Conservation (phyloP, 805 yeast genomes). For the Saturnispora sekii region DNA sequence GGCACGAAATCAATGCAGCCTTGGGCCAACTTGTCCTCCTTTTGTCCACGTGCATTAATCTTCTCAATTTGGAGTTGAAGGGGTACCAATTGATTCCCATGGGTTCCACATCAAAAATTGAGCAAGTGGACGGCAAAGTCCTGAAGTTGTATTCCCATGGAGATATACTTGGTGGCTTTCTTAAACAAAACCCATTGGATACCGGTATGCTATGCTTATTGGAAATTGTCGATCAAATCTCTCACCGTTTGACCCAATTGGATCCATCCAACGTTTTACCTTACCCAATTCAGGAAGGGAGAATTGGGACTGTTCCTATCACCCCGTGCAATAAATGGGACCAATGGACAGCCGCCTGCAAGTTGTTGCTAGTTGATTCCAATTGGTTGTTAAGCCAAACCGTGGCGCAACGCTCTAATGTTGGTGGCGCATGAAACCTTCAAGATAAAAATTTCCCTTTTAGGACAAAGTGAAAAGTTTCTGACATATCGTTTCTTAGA, state of each 20-base stretch:
- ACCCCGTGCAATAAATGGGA: constrained; percentile 58
- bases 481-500: not conserved
- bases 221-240: constrained; percentile 48
- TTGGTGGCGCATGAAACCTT: constrained; percentile 2
- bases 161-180: constrained; percentile 58
- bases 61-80: constrained; percentile 44
- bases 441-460: not conserved
- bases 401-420: constrained; percentile 27
- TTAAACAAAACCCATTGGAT: constrained; percentile 71
- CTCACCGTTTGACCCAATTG: constrained; percentile 30
- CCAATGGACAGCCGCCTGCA: constrained; percentile 88
- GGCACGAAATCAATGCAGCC: constrained; percentile 90
- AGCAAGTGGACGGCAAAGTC: constrained; percentile 29
- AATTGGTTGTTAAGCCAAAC: constrained; percentile 67
- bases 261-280: constrained; percentile 61
- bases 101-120: constrained; percentile 77
- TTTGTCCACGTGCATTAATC: constrained; percentile 50
- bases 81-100: constrained; percentile 65
- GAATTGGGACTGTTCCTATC: constrained; percentile 72
- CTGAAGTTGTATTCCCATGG: constrained; percentile 59
- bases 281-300: constrained; percentile 58
- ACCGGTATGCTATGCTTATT: constrained; percentile 72
- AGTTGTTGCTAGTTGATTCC: constrained; percentile 64
- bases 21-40: constrained; percentile 74
- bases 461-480: not conserved